Percentiles rank a stretch among this genome's conserved stretches.
Conservation (phyloP, 2,329 filamentous ascomycete species). For the Simplicillium sp. region DNA sequence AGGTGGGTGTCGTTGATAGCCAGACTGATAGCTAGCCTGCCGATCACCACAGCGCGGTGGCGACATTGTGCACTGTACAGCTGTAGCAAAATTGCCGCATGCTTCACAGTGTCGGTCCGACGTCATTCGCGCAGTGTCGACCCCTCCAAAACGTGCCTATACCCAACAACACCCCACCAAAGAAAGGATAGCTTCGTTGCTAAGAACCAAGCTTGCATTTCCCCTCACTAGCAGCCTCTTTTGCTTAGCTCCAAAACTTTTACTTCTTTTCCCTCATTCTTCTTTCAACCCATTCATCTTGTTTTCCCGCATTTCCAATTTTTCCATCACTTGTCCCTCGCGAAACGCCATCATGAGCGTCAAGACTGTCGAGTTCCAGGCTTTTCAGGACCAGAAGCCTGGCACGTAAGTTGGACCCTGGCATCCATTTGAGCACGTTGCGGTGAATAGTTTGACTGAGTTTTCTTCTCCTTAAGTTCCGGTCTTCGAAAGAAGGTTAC, state of each 20-base stretch:
- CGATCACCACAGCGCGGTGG: no score
- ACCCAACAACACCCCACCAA: no score
- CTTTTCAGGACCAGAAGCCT: constrained; percentile 95
- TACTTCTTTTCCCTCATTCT: constrained; percentile 8
- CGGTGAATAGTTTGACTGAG: neutral
- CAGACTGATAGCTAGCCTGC: no score
- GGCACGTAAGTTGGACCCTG: constrained; percentile 73
- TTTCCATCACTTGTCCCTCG: constrained; percentile 5
- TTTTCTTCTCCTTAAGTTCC: constrained; percentile 54
- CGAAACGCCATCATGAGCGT: constrained; percentile 48
- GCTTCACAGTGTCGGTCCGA: no score
- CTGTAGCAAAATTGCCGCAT: no score
- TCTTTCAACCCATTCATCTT: constrained; percentile 1
- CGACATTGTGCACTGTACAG: no score
- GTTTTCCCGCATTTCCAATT: constrained; percentile 1
- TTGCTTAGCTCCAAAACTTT: constrained; percentile 2
- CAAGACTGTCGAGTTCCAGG: constrained; percentile 71
- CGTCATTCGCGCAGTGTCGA: neutral
- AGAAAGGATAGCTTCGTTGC: no score
- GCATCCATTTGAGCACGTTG: neutral
- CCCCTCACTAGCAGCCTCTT: neutral
- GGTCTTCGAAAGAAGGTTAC: constrained; percentile 98
- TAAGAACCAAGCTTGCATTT: no score
- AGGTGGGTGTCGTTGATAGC: no score
- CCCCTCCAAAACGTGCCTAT: neutral